Conservation (phyloP, 768 basidiomycete genomes). For the Dendrothele bispora region DNA sequence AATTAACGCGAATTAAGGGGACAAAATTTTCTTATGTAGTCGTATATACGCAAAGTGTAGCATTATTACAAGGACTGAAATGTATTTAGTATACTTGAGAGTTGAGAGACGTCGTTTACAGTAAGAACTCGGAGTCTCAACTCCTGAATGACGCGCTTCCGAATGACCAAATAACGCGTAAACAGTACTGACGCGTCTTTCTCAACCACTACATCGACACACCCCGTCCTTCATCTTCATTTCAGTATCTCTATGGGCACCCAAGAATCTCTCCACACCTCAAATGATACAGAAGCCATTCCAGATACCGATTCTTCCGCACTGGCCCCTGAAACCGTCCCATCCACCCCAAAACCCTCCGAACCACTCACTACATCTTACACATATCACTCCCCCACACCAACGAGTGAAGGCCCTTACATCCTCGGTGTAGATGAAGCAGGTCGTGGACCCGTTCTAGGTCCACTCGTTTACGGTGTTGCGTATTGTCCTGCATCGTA, state of each 20-base stretch:
- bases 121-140: no score
- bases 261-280: no score
- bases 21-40: no score
- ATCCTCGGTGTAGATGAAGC: conserved; percentile 99
- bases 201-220: not conserved
- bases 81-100: no score
- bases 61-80: no score
- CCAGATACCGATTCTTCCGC: not conserved
- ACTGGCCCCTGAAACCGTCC: conserved; percentile 26
- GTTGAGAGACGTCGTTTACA: no score
- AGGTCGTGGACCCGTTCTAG: conserved; percentile 92
- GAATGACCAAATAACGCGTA: conserved; percentile 10
- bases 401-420: conserved; percentile 74
- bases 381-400: conserved; percentile 72
- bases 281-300: not conserved
- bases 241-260: no score
- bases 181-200: conserved; percentile 4
- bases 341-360: conserved; percentile 61
- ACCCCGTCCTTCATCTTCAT: no score
- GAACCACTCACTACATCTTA: conserved; percentile 67
- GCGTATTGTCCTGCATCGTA: conserved; percentile 89
- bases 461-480: conserved; percentile 94
- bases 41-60: no score
- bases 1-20: no score
- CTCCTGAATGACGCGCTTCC: no score